These are phyloP conservation scores for Aurantiochytrium sp. DNA, from an alignment of 108 stramenopile species.

Conservation along the genomic window DNA sequence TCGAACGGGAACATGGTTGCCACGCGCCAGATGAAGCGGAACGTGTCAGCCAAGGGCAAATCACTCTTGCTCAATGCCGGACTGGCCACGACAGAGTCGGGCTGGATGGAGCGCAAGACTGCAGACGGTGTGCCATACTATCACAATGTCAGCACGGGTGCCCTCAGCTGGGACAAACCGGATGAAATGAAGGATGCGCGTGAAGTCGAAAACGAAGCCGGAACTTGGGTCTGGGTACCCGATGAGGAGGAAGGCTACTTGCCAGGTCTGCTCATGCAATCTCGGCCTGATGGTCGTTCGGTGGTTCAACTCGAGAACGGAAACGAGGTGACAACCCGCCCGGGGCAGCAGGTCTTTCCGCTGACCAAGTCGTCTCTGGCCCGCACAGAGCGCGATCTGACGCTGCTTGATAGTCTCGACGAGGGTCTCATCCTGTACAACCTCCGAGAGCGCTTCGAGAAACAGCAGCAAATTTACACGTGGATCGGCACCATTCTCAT, in stretches of 20 bases:
- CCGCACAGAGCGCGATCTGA: slow-evolving; percentile 34
- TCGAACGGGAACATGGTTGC: not conserved
- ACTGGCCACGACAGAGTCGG: not conserved
- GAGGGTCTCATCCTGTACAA: slow-evolving; percentile 59
- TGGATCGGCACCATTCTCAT: slow-evolving; percentile 82
- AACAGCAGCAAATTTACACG: slow-evolving; percentile 72
- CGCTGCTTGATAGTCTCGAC: slow-evolving; percentile 39
- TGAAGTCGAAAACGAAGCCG: not conserved
- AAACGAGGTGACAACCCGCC: not conserved
- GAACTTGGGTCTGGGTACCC: slow-evolving; percentile 25
- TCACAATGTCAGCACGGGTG: slow-evolving; percentile 39
- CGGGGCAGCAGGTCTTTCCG: not conserved
- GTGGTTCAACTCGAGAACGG: not conserved
- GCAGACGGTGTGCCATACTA: slow-evolving; percentile 48
- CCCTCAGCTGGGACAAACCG: slow-evolving; percentile 44
- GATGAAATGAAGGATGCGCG: slow-evolving; percentile 32
- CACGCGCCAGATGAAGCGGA: not conserved
- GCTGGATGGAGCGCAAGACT: slow-evolving; percentile 47
- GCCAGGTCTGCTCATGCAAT: not conserved
- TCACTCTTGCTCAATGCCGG: not conserved
- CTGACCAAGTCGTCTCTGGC: slow-evolving; percentile 34
- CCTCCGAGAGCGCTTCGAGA: slow-evolving; percentile 61
- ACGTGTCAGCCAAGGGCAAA: not conserved
- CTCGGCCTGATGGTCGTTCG: not conserved
- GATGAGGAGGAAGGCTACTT: slow-evolving; percentile 16